Conservation (phyloP, 2,329 filamentous ascomycete species). For the Clarireedia paspali region DNA sequence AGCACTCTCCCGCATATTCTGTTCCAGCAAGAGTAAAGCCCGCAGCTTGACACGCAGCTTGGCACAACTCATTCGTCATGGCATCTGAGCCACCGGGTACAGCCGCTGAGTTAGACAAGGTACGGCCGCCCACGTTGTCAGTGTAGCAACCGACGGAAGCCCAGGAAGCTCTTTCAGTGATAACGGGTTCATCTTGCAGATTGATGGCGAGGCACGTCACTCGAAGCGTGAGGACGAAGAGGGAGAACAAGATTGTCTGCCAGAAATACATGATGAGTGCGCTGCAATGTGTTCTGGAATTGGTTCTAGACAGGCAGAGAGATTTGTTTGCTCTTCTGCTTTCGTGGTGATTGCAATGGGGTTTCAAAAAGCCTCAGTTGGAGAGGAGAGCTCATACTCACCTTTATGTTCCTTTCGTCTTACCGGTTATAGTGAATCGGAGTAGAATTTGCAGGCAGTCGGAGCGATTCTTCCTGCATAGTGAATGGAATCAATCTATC, state of each 20-base stretch:
- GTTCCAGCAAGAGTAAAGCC: conserved; percentile 13
- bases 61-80: conserved; percentile 16
- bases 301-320: not conserved
- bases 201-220: not conserved
- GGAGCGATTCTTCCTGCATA: not conserved
- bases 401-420: no score
- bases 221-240: not conserved
- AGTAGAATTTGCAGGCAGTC: no score
- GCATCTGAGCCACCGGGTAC: conserved; percentile 7
- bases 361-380: no score
- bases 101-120: not conserved
- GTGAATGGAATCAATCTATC: not conserved
- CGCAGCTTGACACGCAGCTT: conserved; percentile 6
- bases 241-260: not conserved
- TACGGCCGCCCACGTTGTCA: conserved; percentile 9
- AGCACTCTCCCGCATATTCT: conserved; percentile 18
- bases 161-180: conserved; percentile 4
- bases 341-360: not conserved
- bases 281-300: not conserved
- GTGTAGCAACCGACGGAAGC: conserved; percentile 8
- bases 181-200: not conserved
- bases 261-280: not conserved
- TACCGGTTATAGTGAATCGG: no score
- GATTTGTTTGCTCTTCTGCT: not conserved
- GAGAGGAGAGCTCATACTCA: no score